Base-by-base conservation (phyloP, 1,284 basidiomycete species). In the Rhodotorula sp. region DNA sequence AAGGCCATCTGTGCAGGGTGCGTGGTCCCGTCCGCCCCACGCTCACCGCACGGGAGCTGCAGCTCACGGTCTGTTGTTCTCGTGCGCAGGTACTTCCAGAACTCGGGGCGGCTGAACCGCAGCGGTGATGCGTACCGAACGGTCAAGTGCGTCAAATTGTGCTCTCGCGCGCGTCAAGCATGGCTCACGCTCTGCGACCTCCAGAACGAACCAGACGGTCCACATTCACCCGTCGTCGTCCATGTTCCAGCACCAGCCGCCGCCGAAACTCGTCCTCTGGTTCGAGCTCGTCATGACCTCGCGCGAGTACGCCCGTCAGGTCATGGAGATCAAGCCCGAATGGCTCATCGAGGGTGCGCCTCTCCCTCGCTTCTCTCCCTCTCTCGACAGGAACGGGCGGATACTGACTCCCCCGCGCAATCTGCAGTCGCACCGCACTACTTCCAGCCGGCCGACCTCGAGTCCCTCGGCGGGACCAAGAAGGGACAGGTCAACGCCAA, bases 211-310 rank as follows among this genome's bases (percentile, higher is more conserved):
- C 80, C 93, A 96, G 78, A 93, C 94, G 2, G 93, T 99, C 59
- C 91, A 97, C 80, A 91, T 99, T 65, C 97, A 99, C 79, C 97
- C 97, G 0, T 96, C 93, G 4, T 96, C 93, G 9, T 90, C 92
- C 80, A 83, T 99, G 74, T 95, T 98, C 87, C 92, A 97, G 78
- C 88, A 90, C 79, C 93, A 97, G 77, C 97, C 97, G 0, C 97
- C 95, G 0, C 88, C 94, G 34, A 90, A 90, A 80, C 91, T 91
- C 34, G 82, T 99, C 45, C 82, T 97, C 68, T 99, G 97, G 83
- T 99, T 97, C 80, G 97, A 99, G 82, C 85, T 97, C 34, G 86
- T 87, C 7, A 82, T 87, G 66, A 87, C 86, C 17, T 82, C 81
- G 61, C 86, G 86, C 77, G 85, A 87, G 77, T 86, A 83, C 77